Evolutionary conservation across 345 rosid genomes (phyloP).

Genomic region (Syzygium oleosum): DNA sequence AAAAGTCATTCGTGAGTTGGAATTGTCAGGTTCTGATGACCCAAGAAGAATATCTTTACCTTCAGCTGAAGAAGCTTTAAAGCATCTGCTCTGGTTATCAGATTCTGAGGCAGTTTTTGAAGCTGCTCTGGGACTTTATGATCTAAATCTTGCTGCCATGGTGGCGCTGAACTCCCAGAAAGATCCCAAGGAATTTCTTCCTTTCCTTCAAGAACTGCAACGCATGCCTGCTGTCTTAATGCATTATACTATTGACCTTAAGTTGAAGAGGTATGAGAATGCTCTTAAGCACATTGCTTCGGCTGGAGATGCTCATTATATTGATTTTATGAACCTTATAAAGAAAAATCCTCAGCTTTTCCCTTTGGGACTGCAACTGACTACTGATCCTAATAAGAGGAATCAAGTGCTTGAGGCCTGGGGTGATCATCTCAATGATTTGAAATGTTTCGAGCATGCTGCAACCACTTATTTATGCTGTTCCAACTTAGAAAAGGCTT

Average conservation of each 20-base stretch:
- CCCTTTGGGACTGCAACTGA: constrained; percentile 69
- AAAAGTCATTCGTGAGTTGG: constrained; percentile 82
- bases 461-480: constrained; percentile 79
- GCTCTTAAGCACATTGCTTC: constrained; percentile 82
- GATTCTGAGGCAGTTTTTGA: constrained; percentile 89
- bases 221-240: constrained; percentile 56
- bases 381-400: constrained; percentile 51
- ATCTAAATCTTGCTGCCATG: constrained; percentile 94
- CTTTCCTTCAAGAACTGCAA: constrained; percentile 83
- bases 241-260: constrained; percentile 82
- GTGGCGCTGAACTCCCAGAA: constrained; percentile 93
- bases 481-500: constrained; percentile 62
- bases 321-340: constrained; percentile 68
- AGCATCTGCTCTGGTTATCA: constrained; percentile 92
- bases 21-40: constrained; percentile 53
- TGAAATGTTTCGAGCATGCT: constrained; percentile 81
- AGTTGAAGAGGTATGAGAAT: constrained; percentile 62
- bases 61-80: constrained; percentile 91
- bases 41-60: constrained; percentile 49
- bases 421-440: constrained; percentile 78
- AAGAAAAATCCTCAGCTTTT: constrained; percentile 76
- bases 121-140: constrained; percentile 94
- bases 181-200: constrained; percentile 98
- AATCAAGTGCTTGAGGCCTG: constrained; percentile 74
- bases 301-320: constrained; percentile 63